phyloP scores from a whole-genome alignment of 129 eudicot species.

The Artemisia argyi region DNA sequence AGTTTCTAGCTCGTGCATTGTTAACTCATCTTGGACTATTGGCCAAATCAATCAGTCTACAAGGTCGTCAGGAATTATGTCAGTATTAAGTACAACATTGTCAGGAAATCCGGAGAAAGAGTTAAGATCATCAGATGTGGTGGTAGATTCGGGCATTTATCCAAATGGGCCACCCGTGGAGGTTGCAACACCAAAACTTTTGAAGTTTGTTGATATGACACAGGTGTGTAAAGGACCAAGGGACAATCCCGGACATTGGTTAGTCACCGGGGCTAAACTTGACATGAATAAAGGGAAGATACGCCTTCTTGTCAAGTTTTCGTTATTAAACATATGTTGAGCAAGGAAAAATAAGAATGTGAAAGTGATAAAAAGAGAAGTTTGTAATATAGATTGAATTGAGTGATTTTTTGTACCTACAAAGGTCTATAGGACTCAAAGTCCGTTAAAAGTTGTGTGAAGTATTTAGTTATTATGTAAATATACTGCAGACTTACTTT shows the following conservation, averaged over 20 bases:
- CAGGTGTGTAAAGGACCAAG: conserved; percentile 67
- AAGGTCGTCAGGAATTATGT: conserved; percentile 40
- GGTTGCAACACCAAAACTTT: conserved; percentile 59
- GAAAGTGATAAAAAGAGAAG: background rate
- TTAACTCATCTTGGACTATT: conserved; percentile 7
- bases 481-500: background rate
- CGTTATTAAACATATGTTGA: conserved; percentile 56
- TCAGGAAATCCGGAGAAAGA: conserved; percentile 50
- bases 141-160: conserved; percentile 74
- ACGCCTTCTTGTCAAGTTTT: conserved; percentile 71
- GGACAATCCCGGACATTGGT: conserved; percentile 92
- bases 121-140: conserved; percentile 30
- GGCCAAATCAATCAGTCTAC: background rate
- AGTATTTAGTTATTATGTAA: conserved; percentile 18
- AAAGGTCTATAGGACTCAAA: conserved; percentile 11
- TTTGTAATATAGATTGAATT: conserved; percentile 8
- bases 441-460: conserved; percentile 1
- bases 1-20: conserved; percentile 42
- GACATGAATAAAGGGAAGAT: conserved; percentile 67
- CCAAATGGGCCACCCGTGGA: conserved; percentile 90
- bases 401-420: conserved; percentile 13
- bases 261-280: conserved; percentile 87
- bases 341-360: conserved; percentile 2
- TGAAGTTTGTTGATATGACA: conserved; percentile 73
- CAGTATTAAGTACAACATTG: conserved; percentile 50